Base-by-base conservation (phyloP, 306 rosid species). In the Cucurbita argyrosperma region DNA sequence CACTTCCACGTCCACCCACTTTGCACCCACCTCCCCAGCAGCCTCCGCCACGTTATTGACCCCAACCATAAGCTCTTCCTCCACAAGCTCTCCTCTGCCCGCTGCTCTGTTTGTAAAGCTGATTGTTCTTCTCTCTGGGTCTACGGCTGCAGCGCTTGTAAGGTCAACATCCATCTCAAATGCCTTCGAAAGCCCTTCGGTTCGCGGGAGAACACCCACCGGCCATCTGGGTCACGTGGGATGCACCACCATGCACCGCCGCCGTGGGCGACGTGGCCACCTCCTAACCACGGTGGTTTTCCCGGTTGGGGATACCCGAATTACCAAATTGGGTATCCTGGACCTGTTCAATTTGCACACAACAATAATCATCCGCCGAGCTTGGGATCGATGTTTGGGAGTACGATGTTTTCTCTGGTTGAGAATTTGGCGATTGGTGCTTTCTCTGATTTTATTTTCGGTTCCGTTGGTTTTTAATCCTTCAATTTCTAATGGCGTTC, bases 1-100 rank as follows among this genome's bases (percentile, higher is more conserved):
- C 72, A 70, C 2, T 80, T 80, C 37, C 68, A 69, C 53, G 58
- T 60, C 13, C 83, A 80, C 67, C 67, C 76, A 5, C 49, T 60
- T 19, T 80, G 79, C 60, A 75, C 79, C 23, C 76, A 47, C 23
- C 43, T 75, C 67, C 79, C 83, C 1, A 21, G 59, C n/a, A 12
- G 12, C 58, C 49, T 72, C 35, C 74, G 79, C 51, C 83, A 75
- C 46, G 50, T 68, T 8, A 23, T 15, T 0, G 74, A 69, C 23
- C 11, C 0, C 8, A 8, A 7, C 19, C 74, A 69, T 12, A 23
- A 13, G 43, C 39, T 69, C 4, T 7, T 23, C 8, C 64, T 72
- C 43, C 12, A 26, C 42, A 49, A 49, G 58, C 58, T 47, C 43
- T 26, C 74, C 14, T 49, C 13, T 1, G 74, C 58, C 8, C 6